These are phyloP conservation scores for Spergularia marina DNA, from an alignment of 148 eudicot species.

Conservation along the genomic window DNA sequence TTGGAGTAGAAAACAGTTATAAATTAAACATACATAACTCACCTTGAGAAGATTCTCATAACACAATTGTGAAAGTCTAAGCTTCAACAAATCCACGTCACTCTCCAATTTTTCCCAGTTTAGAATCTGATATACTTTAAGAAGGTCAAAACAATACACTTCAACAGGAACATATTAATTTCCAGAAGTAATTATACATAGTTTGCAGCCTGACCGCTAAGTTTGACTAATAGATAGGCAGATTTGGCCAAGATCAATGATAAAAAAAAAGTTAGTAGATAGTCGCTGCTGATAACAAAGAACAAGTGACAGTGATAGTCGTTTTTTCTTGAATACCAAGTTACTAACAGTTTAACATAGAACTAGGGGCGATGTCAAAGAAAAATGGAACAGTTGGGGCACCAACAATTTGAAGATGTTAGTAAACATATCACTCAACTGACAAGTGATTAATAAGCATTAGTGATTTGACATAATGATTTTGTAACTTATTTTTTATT, in stretches of 20 bases:
- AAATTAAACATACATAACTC: slow-evolving; percentile 14
- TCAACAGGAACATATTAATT: not conserved
- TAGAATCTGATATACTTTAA: slow-evolving; percentile 48
- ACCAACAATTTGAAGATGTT: not conserved
- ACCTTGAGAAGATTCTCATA: slow-evolving; percentile 70
- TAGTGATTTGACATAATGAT: not conserved
- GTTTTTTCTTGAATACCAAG: not conserved
- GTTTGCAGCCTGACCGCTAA: not conserved
- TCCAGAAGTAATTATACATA: not conserved
- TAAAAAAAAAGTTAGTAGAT: not conserved
- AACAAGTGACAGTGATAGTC: not conserved
- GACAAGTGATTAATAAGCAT: not conserved
- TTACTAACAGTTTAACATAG: no score
- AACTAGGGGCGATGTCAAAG: no score
- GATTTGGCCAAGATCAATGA: not conserved
- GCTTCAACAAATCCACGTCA: slow-evolving; percentile 58
- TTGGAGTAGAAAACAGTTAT: not conserved
- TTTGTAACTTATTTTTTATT: not conserved
- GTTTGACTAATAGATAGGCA: not conserved
- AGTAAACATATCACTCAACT: not conserved
- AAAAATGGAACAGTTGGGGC: not conserved
- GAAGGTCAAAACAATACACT: not conserved
- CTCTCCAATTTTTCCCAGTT: slow-evolving; percentile 52
- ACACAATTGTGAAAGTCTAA: slow-evolving; percentile 70
- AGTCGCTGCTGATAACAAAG: not conserved